Percentiles rank a stretch among this genome's conserved stretches.
Evolutionary conservation across 2,329 filamentous ascomycete genomes (phyloP).

Genomic region (Penicillium sp.): DNA sequence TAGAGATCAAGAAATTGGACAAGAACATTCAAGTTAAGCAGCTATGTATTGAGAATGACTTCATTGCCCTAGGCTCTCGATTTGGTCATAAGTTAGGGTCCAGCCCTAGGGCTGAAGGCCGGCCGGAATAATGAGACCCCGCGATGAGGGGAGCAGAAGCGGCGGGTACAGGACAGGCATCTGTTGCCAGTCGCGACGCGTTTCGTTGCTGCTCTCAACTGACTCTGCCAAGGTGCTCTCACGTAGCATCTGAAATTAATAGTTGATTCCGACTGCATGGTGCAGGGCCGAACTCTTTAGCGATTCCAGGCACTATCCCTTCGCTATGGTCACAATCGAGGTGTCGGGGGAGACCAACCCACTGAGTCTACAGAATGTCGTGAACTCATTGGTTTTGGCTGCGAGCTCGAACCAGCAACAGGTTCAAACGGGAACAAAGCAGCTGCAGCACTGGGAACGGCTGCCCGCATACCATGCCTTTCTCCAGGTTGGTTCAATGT

Average conservation of each 20-base stretch:
- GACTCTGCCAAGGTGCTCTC: conserved; percentile 1
- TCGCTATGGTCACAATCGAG: conserved; percentile 71
- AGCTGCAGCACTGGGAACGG: conserved; percentile 73
- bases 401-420: conserved; percentile 67
- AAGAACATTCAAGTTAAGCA: too few species aligned
- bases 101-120: conserved; percentile 32
- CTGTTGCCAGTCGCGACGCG: not conserved
- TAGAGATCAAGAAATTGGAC: not conserved
- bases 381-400: conserved; percentile 66
- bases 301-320: conserved; percentile 10
- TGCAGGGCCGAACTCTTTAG: not conserved
- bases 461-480: conserved; percentile 68
- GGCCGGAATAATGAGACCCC: conserved; percentile 28
- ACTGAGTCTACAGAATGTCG: conserved; percentile 66
- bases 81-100: conserved; percentile 28
- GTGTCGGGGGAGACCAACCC: conserved; percentile 80
- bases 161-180: not conserved
- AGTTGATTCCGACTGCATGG: not conserved
- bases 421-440: conserved; percentile 68
- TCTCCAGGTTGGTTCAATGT: conserved; percentile 62
- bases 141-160: conserved; percentile 24
- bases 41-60: conserved; percentile 16
- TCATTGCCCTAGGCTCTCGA: conserved; percentile 19
- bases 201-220: not conserved
- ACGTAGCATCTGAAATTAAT: not conserved